Base-by-base conservation (phyloP, 1,139 yeast species). In the Diutina ranongensis region DNA sequence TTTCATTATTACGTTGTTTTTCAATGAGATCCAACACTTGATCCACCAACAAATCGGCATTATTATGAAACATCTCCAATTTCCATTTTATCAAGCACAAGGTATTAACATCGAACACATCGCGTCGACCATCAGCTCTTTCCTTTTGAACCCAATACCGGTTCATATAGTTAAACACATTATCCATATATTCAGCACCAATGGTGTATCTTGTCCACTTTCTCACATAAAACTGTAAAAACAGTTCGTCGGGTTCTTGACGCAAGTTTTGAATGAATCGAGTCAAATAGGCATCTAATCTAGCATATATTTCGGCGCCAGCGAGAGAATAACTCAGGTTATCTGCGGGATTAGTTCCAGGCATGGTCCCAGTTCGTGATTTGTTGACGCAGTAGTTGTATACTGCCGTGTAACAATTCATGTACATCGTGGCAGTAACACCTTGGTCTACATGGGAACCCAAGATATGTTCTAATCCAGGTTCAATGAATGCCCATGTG, bases 71-170 rank as follows among this genome's bases (percentile, higher is more conserved):
- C 76, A 92, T 74, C 51, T 80, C 79, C 50, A 79, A 77, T 57
- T 85, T 82, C 99, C 99, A 94, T 46, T 87, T 82, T 52, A 88
- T 73, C 49, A 92, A 68, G 47, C 95, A 83, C 54, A 92, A 69
- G 1, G 97, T 88, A 57, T 86, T 82, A 35, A 94, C 94, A 62
- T 94, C 98, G 61, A 81, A 87, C 45, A 92, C 80, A 56, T 87
- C 88, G 52, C 89, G 75, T 56, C 87, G 78, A n/a, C 97, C 97
- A 59, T 92, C 97, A 40, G 89, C 85, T 57, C 97, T 76, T 62
- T 92, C 97, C 59, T 94, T 88, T 57, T 84, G 87, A 45, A 94
- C 97, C 98, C 98, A 94, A 64, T 92, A 92, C 52, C 97, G 76
- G 62, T 94, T 94, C 76, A 94, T 80, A 62, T 94, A 94, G 60